These are phyloP conservation scores for Trypanosoma caninum DNA, from an alignment of 208 protist species.

Conservation along the genomic window DNA sequence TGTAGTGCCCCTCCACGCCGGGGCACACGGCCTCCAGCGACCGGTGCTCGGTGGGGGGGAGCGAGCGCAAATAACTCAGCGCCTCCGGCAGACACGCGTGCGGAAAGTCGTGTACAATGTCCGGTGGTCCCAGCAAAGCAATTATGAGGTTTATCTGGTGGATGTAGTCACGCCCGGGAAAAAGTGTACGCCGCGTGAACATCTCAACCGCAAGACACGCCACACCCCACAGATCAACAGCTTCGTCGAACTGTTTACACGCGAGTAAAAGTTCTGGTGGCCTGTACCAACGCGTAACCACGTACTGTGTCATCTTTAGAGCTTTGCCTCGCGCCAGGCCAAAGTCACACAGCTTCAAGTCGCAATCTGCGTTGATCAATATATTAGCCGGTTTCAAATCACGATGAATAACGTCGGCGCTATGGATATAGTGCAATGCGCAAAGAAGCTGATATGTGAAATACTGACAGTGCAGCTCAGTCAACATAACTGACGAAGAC, in stretches of 20 bases:
- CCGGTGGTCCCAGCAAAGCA: conserved; percentile 60
- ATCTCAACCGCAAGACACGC: conserved; percentile 96
- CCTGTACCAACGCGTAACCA: conserved; percentile 98
- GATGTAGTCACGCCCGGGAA: conserved; percentile 83
- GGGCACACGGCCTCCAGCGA: conserved; percentile 51
- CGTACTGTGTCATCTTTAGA: conserved; percentile 94
- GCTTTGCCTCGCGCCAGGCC: conserved; percentile 75
- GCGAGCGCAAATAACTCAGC: conserved; percentile 49
- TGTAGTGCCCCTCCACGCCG: conserved; percentile 40
- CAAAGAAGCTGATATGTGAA: conserved; percentile 96
- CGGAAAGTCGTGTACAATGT: conserved; percentile 70
- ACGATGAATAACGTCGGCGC: conserved; percentile 94
- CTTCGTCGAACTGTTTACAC: conserved; percentile 79
- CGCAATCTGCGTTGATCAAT: conserved; percentile 89
- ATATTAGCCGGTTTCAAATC: conserved; percentile 96
- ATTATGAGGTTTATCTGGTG: conserved; percentile 86
- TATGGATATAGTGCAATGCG: conserved; percentile 95
- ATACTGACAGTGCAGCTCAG: conserved; percentile 88
- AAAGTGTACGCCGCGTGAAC: conserved; percentile 85
- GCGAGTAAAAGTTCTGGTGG: conserved; percentile 98
- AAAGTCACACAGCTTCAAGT: conserved; percentile 93
- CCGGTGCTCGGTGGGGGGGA: conserved; percentile 45
- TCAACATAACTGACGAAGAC: conserved; percentile 32
- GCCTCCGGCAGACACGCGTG: conserved; percentile 67
- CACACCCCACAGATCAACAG: conserved; percentile 96